Evolutionary conservation across 352 stramenopile genomes (phyloP), one percentile per base, ranked within the genome.

Genomic region (Globisporangium orthogonon): DNA sequence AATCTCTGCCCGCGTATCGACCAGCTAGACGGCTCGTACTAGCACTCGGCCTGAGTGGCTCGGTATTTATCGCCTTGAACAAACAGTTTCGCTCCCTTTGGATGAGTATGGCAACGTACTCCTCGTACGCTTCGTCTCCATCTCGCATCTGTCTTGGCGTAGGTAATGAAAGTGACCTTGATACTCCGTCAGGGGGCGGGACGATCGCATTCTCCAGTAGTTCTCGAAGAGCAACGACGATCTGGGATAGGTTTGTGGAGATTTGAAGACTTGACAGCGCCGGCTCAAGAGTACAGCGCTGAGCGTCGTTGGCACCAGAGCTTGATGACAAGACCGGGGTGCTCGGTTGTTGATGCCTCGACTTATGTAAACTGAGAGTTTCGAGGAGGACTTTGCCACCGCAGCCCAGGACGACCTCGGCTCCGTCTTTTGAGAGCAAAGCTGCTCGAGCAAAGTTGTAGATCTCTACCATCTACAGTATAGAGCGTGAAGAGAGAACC

Each of bases 391-490:
- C 55, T 28, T 70, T 68, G 15, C 76, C 81, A 3, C 77, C 81
- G 37, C 76, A 89, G 30, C 57, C 67, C 11, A 74, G 54, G 7
- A 88, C 69, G 23, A 82, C 68, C 18, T 80, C 66, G 50, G 61
- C 52, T 0, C 81, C 81, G 48, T 86, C 76, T 44, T 60, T 68
- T 14, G 67, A 62, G 4, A 76, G 56, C 30, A 91, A 55, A 33
- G 84, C 75, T 58, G 85, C 67, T 44, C 76, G 75, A 18, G 88
- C 50, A 40, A 91, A 91, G 37, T 83, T 83, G 62, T 66, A 76
- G 2, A 84, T 62, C 23, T 91, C 77, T 11, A 74, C 61, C n/a
- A 79, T 67, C 75, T 86, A 33, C 6, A 11, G 23, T 23, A 23
- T 23, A 29, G 23, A 17, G 11, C 11, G 3, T n/a, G 10, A 29